Conservation (phyloP, 2,329 filamentous ascomycete species). For the Chaetomiaceae sp. region DNA sequence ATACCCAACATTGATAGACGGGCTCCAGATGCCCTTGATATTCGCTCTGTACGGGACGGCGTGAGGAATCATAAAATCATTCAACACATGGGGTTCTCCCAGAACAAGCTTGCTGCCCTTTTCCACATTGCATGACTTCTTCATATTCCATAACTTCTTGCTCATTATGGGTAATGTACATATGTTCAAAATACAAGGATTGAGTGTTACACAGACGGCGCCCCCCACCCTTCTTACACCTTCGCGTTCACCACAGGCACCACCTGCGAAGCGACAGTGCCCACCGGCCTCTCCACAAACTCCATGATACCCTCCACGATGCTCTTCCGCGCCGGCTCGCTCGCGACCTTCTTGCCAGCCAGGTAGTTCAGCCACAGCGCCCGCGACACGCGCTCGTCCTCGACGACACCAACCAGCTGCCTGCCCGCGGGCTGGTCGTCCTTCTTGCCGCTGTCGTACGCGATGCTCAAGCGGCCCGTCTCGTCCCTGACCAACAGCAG, state of each 20-base stretch:
- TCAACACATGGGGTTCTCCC: background rate
- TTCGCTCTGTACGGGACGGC: background rate
- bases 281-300: slow-evolving; percentile 82
- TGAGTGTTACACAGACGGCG: background rate
- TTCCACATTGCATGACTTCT: no score
- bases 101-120: background rate
- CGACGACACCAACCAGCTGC: slow-evolving; percentile 62
- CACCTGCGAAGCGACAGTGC: slow-evolving; percentile 79
- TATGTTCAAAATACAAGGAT: background rate
- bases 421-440: slow-evolving; percentile 30
- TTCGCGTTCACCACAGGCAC: slow-evolving; percentile 28
- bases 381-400: slow-evolving; percentile 74
- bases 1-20: slow-evolving; percentile 8
- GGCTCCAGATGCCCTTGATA: background rate
- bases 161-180: no score
- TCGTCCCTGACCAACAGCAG: slow-evolving; percentile 66
- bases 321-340: slow-evolving; percentile 71
- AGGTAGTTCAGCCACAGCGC: slow-evolving; percentile 89
- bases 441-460: slow-evolving; percentile 54
- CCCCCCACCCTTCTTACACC: slow-evolving; percentile 12
- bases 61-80: background rate
- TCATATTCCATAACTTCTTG: no score
- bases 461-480: slow-evolving; percentile 60
- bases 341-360: slow-evolving; percentile 79
- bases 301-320: slow-evolving; percentile 85